Percentiles rank a stretch among this genome's conserved stretches.
Conservation (phyloP, 1,139 yeast genomes). For the Pichia sp. region DNA sequence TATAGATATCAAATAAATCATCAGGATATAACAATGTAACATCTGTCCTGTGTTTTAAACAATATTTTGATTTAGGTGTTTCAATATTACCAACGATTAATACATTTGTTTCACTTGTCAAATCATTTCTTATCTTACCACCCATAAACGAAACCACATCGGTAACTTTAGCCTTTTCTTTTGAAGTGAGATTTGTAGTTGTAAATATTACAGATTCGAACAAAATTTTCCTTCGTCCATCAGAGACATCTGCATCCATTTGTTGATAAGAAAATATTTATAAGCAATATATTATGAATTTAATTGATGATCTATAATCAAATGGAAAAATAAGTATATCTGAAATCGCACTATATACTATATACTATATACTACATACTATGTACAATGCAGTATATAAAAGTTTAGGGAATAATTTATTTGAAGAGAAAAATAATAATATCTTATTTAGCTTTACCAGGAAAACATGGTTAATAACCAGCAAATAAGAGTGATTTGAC, state of each 20-base stretch:
- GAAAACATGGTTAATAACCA: too few relatives aligned
- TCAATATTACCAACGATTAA: slow-evolving; percentile 61
- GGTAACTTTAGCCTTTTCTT: slow-evolving; percentile 27
- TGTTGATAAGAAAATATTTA: neutral
- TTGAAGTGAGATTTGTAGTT: slow-evolving; percentile 13
- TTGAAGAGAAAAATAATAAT: too few relatives aligned
- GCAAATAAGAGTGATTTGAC: too few relatives aligned
- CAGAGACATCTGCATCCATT: neutral
- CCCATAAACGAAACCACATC: slow-evolving; percentile 52
- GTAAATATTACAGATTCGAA: slow-evolving; percentile 17
- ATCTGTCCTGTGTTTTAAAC: slow-evolving; percentile 54
- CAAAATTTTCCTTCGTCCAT: neutral
- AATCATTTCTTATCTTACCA: slow-evolving; percentile 52
- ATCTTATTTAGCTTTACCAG: too few relatives aligned
- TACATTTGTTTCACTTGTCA: slow-evolving; percentile 62
- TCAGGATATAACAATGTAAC: slow-evolving; percentile 48
- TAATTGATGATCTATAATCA: too few relatives aligned
- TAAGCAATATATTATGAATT: too few relatives aligned
- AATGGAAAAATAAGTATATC: too few relatives aligned
- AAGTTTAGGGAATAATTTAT: too few relatives aligned
- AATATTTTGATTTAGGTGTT: slow-evolving; percentile 64
- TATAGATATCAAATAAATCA: slow-evolving; percentile 40
- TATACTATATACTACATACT: too few relatives aligned
- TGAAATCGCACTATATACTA: too few relatives aligned
- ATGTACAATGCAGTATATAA: too few relatives aligned